phyloP scores from a whole-genome alignment of 495 filamentous ascomycete genomes.

The Penicillium dipodomyicola region DNA sequence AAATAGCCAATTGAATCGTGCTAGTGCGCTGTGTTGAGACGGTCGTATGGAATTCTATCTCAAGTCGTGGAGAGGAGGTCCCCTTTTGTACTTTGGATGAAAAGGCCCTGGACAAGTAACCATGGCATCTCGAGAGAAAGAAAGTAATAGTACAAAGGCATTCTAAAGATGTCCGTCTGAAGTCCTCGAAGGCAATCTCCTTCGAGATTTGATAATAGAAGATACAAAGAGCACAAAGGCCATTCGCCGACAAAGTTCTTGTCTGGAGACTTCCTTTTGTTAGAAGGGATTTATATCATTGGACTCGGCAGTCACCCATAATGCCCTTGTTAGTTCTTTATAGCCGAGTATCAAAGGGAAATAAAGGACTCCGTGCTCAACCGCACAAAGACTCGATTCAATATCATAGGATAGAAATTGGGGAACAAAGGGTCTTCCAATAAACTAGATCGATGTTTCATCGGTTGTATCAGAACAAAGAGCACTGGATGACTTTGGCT shows the following conservation, averaged over 20 bases:
- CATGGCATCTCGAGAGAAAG: not conserved
- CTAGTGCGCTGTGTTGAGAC: not conserved
- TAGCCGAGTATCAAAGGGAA: not conserved
- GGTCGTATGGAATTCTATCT: not conserved
- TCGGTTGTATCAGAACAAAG: not conserved
- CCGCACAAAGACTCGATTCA: not conserved
- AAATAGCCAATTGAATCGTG: not conserved
- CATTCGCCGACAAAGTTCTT: not conserved
- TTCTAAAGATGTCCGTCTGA: not conserved
- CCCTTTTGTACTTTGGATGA: not conserved
- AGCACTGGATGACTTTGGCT: no score
- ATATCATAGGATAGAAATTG: not conserved
- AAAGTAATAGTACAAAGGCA: not conserved
- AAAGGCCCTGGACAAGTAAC: no score
- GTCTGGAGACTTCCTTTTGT: not conserved
- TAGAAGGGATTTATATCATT: not conserved
- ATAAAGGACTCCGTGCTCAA: not conserved
- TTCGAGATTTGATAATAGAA: not conserved
- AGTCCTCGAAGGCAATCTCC: not conserved
- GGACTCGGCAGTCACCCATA: not conserved
- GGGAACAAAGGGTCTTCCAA: not conserved
- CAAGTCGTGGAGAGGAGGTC: not conserved
- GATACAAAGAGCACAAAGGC: not conserved
- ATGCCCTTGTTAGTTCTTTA: constrained; percentile 1
- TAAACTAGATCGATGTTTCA: not conserved